phyloP scores from a whole-genome alignment of 768 basidiomycete species.

The Pleurotus ostreatus region DNA sequence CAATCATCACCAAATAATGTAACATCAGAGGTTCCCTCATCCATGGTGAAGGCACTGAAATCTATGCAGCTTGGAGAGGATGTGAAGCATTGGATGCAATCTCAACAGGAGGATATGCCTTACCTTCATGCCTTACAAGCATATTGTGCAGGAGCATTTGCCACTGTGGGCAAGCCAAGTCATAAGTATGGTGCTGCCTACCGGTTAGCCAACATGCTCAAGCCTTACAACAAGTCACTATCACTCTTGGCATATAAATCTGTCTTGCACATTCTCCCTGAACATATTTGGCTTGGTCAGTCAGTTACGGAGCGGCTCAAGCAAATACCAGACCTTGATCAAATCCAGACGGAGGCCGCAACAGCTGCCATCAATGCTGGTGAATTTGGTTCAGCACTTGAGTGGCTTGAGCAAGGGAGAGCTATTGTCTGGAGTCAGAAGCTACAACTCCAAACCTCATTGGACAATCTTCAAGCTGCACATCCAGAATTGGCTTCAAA shows the following conservation, averaged over 20 bases:
- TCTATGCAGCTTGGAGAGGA: background rate
- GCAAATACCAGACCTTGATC: conserved; percentile 5
- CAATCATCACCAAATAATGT: too few relatives aligned
- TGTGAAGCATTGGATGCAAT: background rate
- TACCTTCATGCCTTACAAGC: background rate
- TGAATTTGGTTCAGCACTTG: conserved; percentile 12
- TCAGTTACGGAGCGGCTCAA: conserved; percentile 9
- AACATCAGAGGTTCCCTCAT: background rate
- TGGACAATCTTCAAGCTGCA: conserved; percentile 12
- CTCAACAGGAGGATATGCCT: background rate
- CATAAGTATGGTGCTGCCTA: background rate
- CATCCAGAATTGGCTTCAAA: conserved; percentile 8
- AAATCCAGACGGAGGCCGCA: conserved; percentile 10
- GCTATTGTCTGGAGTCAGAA: conserved; percentile 19
- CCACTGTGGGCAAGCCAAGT: background rate
- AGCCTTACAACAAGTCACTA: background rate
- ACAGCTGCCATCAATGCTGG: conserved; percentile 10
- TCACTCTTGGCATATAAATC: conserved; percentile 8
- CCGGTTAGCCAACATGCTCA: background rate
- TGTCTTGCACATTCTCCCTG: conserved; percentile 12
- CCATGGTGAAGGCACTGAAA: background rate
- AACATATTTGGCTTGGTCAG: conserved; percentile 15
- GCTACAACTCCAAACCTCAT: conserved; percentile 14
- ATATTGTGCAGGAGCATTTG: background rate
- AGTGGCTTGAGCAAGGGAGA: conserved; percentile 22